Base-by-base conservation (phyloP, 1,284 basidiomycete species). In the Gymnopus androsaceus region DNA sequence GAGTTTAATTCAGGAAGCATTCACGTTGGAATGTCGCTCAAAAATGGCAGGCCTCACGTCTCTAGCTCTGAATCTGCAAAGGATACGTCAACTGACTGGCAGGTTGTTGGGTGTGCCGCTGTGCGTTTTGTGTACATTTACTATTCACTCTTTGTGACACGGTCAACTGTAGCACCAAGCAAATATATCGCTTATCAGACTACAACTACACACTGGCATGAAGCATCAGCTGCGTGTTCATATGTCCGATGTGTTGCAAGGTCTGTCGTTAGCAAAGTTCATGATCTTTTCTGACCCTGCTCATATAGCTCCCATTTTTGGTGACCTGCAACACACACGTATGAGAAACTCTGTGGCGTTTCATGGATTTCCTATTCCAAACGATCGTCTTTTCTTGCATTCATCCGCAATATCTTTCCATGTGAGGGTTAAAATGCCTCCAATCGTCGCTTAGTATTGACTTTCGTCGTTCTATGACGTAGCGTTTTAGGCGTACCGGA, bases 181-280 rank as follows among this genome's bases (percentile, higher is more conserved):
- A 1, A 83, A 84, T 9, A 51, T 88, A 23, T 81, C 85, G 1
- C 73, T 90, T 41, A 65, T 90, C 37, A 74, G 76, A 37, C 72
- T 90, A 4, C 73, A 72, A 5, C 74, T 87, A 17, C 69, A 78
- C 50, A 88, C 87, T 3, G 88, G 87, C 1, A 65, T 81, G 54
- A 90, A 90, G 66, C 87, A 89, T 57, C 87, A 90, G 61, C 77
- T 90, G n/a, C 81, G 87, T 33, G 74, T 87, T 8, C 85, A 88
- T 58, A 64, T 84, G 21, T 77, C 87, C 0, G 74, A 79, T 50
- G 70, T 67, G 54, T 67, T 90, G 37, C 71, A 75, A 40, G 71
- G 82, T 79, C 59, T 30, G 72, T 31, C 17, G 34, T 37, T 23
- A 31, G 45, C 47, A 6, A 38, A 12, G 31, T 46, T 27, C 40